phyloP scores from a whole-genome alignment of 1,284 basidiomycete species.

The Sporisorium sorghi region DNA sequence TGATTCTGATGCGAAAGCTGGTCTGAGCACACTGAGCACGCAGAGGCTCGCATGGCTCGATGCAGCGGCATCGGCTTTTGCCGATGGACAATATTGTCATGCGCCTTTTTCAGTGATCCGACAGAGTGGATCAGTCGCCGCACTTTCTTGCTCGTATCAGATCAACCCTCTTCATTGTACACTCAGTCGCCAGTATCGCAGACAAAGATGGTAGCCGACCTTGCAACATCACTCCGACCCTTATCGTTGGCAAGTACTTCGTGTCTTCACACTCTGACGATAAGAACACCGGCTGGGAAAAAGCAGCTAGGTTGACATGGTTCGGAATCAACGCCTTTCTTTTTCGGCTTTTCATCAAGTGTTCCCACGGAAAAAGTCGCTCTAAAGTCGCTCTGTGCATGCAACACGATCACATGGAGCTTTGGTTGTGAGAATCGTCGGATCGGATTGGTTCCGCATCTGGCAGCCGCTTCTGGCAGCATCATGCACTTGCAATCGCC shows the following conservation, averaged over 20 bases:
- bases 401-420: background rate
- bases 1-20: background rate
- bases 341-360: too few relatives aligned
- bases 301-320: too few relatives aligned
- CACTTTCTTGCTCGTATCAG: background rate
- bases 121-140: background rate
- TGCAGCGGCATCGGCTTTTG: constrained; percentile 9
- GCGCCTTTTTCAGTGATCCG: background rate
- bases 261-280: background rate
- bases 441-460: constrained; percentile 1
- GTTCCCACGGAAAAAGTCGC: background rate
- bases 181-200: background rate
- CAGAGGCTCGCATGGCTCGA: background rate
- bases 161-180: too few relatives aligned
- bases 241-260: too few relatives aligned
- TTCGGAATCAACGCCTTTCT: too few relatives aligned
- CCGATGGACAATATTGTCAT: constrained; percentile 1
- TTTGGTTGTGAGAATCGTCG: background rate
- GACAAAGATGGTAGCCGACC: background rate
- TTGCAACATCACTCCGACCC: background rate
- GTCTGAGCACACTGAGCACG: background rate
- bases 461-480: too few relatives aligned
- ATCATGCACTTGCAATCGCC: too few relatives aligned
- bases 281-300: background rate
- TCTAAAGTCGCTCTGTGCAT: background rate